Conservation (phyloP, 139 green algal species). For the Tetraselmis chui region DNA sequence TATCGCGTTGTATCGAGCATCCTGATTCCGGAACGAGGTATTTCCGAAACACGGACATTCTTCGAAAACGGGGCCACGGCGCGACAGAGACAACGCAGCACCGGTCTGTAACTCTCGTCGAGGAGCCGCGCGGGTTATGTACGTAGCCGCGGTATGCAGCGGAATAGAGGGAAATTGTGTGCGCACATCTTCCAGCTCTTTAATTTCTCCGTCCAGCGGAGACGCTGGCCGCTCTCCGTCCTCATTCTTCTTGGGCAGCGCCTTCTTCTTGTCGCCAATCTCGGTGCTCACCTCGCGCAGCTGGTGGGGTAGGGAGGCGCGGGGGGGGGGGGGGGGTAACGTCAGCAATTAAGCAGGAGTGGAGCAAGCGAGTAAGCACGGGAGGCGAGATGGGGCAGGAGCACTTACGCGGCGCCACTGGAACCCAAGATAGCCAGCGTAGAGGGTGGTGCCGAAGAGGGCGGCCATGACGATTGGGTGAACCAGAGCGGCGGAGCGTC, state of each 20-base stretch:
- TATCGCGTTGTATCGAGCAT: too few relatives aligned
- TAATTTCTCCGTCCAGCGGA: constrained; percentile 49
- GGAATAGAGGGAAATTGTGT: background rate
- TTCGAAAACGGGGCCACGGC: too few relatives aligned
- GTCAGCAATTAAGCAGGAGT: too few relatives aligned
- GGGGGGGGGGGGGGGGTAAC: background rate
- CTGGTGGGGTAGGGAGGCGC: background rate
- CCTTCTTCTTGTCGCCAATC: constrained; percentile 69
- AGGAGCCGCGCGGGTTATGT: too few relatives aligned
- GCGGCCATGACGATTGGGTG: constrained; percentile 78
- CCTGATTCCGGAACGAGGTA: too few relatives aligned
- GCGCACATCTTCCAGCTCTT: constrained; percentile 59
- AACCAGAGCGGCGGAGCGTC: constrained; percentile 59
- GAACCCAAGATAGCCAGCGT: constrained; percentile 82
- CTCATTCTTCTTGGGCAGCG: constrained; percentile 41
- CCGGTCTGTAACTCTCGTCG: too few relatives aligned
- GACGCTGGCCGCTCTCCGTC: constrained; percentile 40
- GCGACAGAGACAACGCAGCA: too few relatives aligned
- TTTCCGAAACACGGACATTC: too few relatives aligned
- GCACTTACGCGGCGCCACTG: constrained; percentile 60
- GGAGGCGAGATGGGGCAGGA: too few relatives aligned
- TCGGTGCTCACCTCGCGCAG: constrained; percentile 15
- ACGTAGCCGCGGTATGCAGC: too few relatives aligned
- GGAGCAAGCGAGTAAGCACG: too few relatives aligned
- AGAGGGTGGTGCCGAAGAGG: constrained; percentile 73